These are phyloP conservation scores for Penstemon newberryi DNA, from an alignment of 257 asterid species.

Conservation along the genomic window DNA sequence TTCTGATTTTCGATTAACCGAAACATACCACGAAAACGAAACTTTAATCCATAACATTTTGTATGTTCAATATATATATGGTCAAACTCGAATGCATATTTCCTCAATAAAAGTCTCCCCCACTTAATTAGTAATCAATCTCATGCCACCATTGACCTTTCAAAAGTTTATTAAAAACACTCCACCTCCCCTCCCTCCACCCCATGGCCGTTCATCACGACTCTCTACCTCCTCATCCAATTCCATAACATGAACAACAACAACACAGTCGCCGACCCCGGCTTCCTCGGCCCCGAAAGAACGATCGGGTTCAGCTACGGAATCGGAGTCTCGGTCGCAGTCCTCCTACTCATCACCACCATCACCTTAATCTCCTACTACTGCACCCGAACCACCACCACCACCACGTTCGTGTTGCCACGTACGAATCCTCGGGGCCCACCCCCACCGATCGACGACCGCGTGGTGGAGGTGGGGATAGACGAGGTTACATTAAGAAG, in stretches of 20 bases:
- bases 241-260: conserved; percentile 41
- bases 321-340: conserved; percentile 73
- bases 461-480: conserved; percentile 49
- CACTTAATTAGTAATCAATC: conserved; percentile 22
- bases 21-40: too few species aligned
- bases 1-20: too few species aligned
- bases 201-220: conserved; percentile 40
- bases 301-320: conserved; percentile 86
- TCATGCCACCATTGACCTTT: conserved; percentile 40
- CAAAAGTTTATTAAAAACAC: conserved; percentile 18
- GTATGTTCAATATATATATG: neutral
- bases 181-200: conserved; percentile 5
- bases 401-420: conserved; percentile 33
- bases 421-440: conserved; percentile 21
- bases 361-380: conserved; percentile 58
- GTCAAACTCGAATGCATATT: conserved; percentile 32
- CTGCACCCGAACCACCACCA: conserved; percentile 51
- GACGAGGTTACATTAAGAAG: conserved; percentile 69
- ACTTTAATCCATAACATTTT: too few species aligned
- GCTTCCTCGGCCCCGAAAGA: conserved; percentile 49
- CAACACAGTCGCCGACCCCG: conserved; percentile 43
- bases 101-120: conserved; percentile 35
- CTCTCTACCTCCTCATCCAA: neutral
- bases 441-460: neutral
- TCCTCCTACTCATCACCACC: neutral